Percentiles rank a stretch among this genome's conserved stretches.
Evolutionary conservation across 352 stramenopile species (phyloP).

Genomic region (Phytophthora macrochlamydospora): DNA sequence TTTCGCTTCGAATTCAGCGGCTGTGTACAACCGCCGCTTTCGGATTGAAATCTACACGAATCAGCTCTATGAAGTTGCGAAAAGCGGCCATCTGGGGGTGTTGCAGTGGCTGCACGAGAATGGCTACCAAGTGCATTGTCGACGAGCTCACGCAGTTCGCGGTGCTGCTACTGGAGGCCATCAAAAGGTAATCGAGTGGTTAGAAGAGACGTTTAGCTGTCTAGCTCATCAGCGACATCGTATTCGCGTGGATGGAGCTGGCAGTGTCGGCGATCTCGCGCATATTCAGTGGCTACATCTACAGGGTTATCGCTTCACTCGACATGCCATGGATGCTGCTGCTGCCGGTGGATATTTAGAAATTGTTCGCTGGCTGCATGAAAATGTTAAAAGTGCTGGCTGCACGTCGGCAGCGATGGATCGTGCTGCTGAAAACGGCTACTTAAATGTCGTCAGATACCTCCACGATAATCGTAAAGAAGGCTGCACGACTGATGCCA

Average conservation of each 20-base stretch:
- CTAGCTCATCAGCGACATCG: constrained; percentile 29
- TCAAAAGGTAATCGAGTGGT: constrained; percentile 33
- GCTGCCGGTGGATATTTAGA: constrained; percentile 28
- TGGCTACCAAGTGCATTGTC: constrained; percentile 31
- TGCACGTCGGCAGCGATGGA: constrained; percentile 41
- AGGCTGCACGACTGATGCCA: constrained; percentile 42
- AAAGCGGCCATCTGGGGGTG: constrained; percentile 32
- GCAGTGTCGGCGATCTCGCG: constrained; percentile 31
- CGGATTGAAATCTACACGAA: constrained; percentile 35
- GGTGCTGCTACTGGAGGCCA: constrained; percentile 28
- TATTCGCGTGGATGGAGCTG: constrained; percentile 41
- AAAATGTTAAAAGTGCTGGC: constrained; percentile 16
- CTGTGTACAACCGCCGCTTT: constrained; percentile 22
- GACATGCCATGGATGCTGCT: constrained; percentile 31
- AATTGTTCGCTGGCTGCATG: constrained; percentile 36
- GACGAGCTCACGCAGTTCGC: constrained; percentile 37
- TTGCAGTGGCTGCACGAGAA: constrained; percentile 37
- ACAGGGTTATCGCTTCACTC: constrained; percentile 36
- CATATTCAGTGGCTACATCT: constrained; percentile 37
- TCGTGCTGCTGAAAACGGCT: constrained; percentile 32
- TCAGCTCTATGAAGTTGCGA: constrained; percentile 31
- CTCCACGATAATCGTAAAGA: constrained; percentile 45
- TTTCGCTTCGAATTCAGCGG: constrained; percentile 15
- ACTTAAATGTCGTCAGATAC: constrained; percentile 33
- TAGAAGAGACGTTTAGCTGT: constrained; percentile 27